These are phyloP conservation scores for Microsporum canis DNA, from an alignment of 2,329 filamentous ascomycete species.

Conservation along the genomic window DNA sequence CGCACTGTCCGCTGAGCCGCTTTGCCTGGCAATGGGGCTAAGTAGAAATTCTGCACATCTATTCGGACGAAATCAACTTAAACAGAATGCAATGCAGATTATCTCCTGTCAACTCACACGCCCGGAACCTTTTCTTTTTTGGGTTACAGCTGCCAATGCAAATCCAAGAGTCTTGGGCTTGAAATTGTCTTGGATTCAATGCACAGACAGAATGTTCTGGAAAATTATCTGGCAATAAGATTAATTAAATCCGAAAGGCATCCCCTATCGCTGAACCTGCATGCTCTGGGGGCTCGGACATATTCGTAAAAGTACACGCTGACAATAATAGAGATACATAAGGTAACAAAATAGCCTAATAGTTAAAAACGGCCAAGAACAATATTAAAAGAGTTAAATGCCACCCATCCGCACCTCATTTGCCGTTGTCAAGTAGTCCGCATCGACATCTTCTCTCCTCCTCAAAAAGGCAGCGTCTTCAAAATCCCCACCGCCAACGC, in stretches of 20 bases:
- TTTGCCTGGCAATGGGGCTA: neutral
- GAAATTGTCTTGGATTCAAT: neutral
- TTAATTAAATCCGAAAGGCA: no score
- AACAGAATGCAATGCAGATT: neutral
- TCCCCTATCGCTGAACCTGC: neutral
- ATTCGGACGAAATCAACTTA: neutral
- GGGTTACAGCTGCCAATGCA: neutral
- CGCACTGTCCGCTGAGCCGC: neutral
- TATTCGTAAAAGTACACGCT: neutral
- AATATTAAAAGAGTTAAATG: conserved; percentile 16
- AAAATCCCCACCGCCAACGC: conserved; percentile 27
- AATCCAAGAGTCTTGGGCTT: neutral
- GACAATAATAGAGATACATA: neutral
- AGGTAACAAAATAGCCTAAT: neutral
- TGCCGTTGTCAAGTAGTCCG: conserved; percentile 16
- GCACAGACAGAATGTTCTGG: neutral
- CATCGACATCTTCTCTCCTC: conserved; percentile 31
- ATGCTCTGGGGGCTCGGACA: neutral
- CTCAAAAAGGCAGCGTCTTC: conserved; percentile 37
- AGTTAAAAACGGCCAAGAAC: neutral
- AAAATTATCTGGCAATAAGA: neutral
- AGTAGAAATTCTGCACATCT: neutral
- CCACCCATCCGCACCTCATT: conserved; percentile 26
- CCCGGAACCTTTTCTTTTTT: neutral
- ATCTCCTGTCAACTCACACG: neutral